These are phyloP conservation scores for Atkinsonella hypoxylon DNA, from an alignment of 2,329 filamentous ascomycete species.

Conservation along the genomic window DNA sequence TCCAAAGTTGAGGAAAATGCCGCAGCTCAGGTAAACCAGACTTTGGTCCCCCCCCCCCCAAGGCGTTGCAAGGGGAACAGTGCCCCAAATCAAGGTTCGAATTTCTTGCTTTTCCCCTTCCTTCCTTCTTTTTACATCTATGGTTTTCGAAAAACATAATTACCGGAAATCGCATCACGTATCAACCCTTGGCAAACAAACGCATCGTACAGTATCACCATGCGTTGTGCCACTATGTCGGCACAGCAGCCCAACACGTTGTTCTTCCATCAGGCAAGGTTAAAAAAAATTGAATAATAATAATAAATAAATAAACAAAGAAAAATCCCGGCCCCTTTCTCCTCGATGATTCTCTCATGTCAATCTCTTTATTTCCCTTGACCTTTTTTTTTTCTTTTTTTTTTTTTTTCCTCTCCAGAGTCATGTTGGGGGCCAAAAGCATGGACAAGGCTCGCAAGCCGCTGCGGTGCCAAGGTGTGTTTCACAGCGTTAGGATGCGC, in stretches of 20 bases:
- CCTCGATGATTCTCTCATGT: too few relatives aligned
- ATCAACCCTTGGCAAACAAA: constrained; percentile 1
- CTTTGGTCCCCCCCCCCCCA: too few relatives aligned
- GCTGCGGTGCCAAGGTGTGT: not conserved
- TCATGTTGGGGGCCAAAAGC: not conserved
- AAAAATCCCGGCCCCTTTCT: too few relatives aligned
- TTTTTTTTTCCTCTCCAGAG: not conserved
- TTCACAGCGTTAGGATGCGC: not conserved
- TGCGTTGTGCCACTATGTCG: not conserved
- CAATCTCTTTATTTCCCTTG: too few relatives aligned
- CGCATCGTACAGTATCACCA: constrained; percentile 1
- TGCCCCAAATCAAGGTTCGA: too few relatives aligned
- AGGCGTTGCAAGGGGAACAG: too few relatives aligned
- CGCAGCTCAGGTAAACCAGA: too few relatives aligned
- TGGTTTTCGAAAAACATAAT: not conserved
- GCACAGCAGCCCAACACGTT: not conserved
- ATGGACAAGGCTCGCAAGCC: not conserved
- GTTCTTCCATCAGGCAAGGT: too few relatives aligned
- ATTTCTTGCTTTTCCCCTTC: too few relatives aligned
- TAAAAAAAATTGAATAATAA: too few relatives aligned
- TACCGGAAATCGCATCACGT: not conserved
- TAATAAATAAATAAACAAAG: too few relatives aligned
- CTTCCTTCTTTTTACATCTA: not conserved
- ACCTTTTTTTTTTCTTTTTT: not conserved
- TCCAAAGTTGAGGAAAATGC: too few relatives aligned